Base-by-base conservation (phyloP, 2,329 filamentous ascomycete genomes). In the Eurotiales sp. region DNA sequence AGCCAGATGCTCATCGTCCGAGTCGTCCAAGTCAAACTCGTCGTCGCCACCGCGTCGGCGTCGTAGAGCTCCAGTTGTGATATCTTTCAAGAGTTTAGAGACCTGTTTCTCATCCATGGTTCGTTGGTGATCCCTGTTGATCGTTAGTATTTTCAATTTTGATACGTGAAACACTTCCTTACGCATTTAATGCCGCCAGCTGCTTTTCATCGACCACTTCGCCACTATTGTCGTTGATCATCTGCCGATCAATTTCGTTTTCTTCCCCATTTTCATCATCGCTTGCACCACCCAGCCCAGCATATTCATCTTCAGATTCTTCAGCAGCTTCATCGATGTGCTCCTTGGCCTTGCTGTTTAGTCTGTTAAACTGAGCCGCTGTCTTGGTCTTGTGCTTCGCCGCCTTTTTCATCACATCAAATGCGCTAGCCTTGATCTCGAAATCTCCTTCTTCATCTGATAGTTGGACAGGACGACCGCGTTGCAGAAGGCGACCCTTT, bases 281-380 rank as follows among this genome's bases (percentile, higher is more conserved):
- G 68, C 91, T 92, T 10, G 77, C 86, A 56, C 93, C 93, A 59
- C 93, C 93, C 8, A 99, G 77, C 4, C 93, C 93, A 34, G 91
- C 92, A 67, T 97, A 99, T 69, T 99, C 93, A 66, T 99, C 93
- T 65, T 99, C 95, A 0, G 93, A 99, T 71, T 99, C 93, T 61
- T 96, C 89, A 55, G 93, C 92, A 65, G 95, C 90, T 59, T 96
- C 93, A 58, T 97, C 83, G 32, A 99, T 79, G 80, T 96, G 88
- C 21, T 86, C 85, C 62, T 85, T 90, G 0, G 91, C 92, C 64
- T 88, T 85, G 72, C 89, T 95, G 67, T 87, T 91, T 70, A 90
- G 91, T 69, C 86, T 88, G 71, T 96, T 81, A 60, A 90, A 95
- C 1, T 77, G 75, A 14, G 79, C 75, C 5, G 73, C 72, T 46